Percentiles rank a stretch among this genome's conserved stretches.
These are phyloP conservation scores for Tylopilus plumbeoviolaceoides DNA, from an alignment of 768 basidiomycete species.

Conservation along the genomic window DNA sequence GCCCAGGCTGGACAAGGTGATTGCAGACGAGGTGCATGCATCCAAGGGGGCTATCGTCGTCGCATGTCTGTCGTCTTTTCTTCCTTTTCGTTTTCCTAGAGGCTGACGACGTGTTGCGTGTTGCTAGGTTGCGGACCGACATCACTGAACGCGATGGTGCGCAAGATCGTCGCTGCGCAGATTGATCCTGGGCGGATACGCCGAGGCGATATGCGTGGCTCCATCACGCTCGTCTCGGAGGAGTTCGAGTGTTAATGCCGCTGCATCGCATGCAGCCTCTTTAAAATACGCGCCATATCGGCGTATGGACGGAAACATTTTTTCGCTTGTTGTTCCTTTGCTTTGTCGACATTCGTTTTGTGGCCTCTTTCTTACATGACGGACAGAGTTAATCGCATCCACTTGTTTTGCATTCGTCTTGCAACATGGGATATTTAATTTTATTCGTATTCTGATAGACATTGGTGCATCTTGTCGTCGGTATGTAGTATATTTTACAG, in stretches of 20 bases:
- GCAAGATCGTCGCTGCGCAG: slow-evolving; percentile 58
- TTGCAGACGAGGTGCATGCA: slow-evolving; percentile 59
- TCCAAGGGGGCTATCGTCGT: slow-evolving; percentile 58
- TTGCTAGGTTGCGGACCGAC: slow-evolving; percentile 68
- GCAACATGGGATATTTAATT: not conserved
- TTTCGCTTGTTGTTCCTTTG: not conserved
- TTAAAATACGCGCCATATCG: not conserved
- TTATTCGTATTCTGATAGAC: not conserved
- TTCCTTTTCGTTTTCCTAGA: too few species aligned
- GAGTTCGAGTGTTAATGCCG: slow-evolving; percentile 57
- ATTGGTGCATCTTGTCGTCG: too few species aligned
- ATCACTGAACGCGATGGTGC: slow-evolving; percentile 63
- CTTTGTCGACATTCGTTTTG: slow-evolving; percentile 7
- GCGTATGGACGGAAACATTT: not conserved
- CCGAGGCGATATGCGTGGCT: slow-evolving; percentile 55
- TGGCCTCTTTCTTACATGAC: not conserved
- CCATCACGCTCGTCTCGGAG: slow-evolving; percentile 59
- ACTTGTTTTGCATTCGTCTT: not conserved
- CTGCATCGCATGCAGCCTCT: not conserved
- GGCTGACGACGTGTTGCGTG: not conserved
- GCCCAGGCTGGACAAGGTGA: slow-evolving; percentile 57
- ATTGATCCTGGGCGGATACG: slow-evolving; percentile 53
- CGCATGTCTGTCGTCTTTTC: slow-evolving; percentile 50
- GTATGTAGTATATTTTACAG: too few species aligned
- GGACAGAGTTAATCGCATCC: not conserved